Conservation (phyloP, 1,284 basidiomycete genomes). For the Agaricales sp. region DNA sequence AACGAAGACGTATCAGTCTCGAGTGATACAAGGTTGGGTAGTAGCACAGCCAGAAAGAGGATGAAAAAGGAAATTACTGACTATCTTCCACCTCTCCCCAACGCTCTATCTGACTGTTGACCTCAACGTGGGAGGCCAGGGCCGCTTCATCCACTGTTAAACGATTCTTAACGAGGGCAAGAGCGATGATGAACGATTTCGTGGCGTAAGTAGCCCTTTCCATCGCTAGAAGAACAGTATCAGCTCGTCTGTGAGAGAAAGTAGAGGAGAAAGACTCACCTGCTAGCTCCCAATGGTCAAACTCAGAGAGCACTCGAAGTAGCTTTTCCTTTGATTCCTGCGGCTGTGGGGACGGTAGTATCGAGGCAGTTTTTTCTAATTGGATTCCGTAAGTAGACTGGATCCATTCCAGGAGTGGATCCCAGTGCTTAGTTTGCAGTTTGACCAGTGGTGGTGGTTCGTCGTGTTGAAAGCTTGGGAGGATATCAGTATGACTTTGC, state of each 20-base stretch:
- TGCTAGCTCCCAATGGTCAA: constrained; percentile 82
- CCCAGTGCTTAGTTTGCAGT: constrained; percentile 86
- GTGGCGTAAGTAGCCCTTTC: constrained; percentile 86
- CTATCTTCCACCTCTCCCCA: constrained; percentile 99
- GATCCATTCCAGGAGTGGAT: constrained; percentile 80
- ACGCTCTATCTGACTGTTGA: constrained; percentile 86
- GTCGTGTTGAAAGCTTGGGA: constrained; percentile 71
- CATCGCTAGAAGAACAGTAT: constrained; percentile 75
- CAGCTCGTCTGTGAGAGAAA: too few relatives aligned
- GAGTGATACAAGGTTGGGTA: constrained; percentile 10
- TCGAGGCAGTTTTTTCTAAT: constrained; percentile 58
- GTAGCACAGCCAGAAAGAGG: constrained; percentile 4
- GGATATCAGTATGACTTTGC: constrained; percentile 6
- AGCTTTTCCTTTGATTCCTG: constrained; percentile 56
- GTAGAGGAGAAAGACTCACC: constrained; percentile 40
- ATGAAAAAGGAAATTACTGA: constrained; percentile 33
- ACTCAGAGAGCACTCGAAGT: constrained; percentile 40
- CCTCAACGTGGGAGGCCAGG: constrained; percentile 84
- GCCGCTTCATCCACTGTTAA: constrained; percentile 81
- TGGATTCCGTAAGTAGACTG: constrained; percentile 55
- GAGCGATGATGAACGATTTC: constrained; percentile 85
- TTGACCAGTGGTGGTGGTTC: constrained; percentile 67
- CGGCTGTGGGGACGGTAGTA: constrained; percentile 62
- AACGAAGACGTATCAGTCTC: constrained; percentile 1
- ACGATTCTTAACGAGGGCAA: constrained; percentile 74